Evolutionary conservation across 192 early-diverging fungal genomes (phyloP), one percentile per base, ranked within the genome.

Genomic region (Paraglomus brasilianum): DNA sequence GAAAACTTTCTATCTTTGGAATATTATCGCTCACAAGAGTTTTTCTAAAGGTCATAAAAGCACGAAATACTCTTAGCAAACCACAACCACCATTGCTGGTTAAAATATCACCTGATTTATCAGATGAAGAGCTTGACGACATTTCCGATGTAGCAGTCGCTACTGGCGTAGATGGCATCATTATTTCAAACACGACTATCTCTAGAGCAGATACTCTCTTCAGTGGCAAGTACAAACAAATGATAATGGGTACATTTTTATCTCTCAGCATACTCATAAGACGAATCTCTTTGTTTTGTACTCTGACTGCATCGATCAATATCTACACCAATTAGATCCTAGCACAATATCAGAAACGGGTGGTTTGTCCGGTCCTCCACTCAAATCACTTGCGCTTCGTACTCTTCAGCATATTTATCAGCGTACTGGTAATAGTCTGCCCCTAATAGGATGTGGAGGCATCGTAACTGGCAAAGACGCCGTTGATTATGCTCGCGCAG

Each of bases 381-480:
- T 95, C 51, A 84, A 83, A 70, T 83, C 85, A 1, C 80, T 92
- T 66, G 83, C 93, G n/a, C 81, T 96, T 49, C 71, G 67, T 7
- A 83, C 92, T 30, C 79, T 94, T n/a, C 76, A 80, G 30, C 73
- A 83, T 45, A 88, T 96, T 73, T 93, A 94, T 72, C 70, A 78
- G 41, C 80, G 91, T 65, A 96, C 93, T 5, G 73, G 81, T 39
- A 92, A 92, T 15, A 70, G 70, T 30, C 81, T 95, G 7, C 90
- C 91, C 2, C 85, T 96, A 44, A 87, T 96, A 58, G 95, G 93
- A 3, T 95, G 93, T 74, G 95, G 95, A 39, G 95, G 95, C 53
- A 87, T 96, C 62, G 65, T 74, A 17, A 80, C 79, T 40, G 95
- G 85, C 8, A 81, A 86, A 36, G 93, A 96, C 69, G 93, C 88